These are phyloP conservation scores for Penicillium corylophilum DNA, from an alignment of 2,329 filamentous ascomycete species.

Conservation along the genomic window DNA sequence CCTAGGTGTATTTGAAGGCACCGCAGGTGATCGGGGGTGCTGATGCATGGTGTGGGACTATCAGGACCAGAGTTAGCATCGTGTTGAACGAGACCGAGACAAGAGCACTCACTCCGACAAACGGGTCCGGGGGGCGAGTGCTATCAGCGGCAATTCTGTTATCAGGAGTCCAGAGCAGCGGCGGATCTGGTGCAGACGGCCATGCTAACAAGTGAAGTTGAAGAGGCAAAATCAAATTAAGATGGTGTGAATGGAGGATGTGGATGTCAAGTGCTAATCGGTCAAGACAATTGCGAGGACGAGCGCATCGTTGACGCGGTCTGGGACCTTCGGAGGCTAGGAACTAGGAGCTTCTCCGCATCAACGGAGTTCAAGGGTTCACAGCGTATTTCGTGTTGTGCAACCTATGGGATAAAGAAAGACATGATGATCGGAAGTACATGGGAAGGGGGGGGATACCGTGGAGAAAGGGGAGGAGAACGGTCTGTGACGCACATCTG, in stretches of 20 bases:
- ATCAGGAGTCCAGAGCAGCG: constrained; percentile 37
- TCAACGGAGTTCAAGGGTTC: constrained; percentile 27
- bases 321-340: constrained; percentile 29
- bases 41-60: constrained; percentile 71
- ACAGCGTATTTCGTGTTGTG: constrained; percentile 28
- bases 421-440: constrained; percentile 19
- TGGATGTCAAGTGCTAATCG: constrained; percentile 9
- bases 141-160: constrained; percentile 23
- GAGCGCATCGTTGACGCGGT: constrained; percentile 28
- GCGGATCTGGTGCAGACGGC: constrained; percentile 32
- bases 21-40: constrained; percentile 71
- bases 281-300: constrained; percentile 12
- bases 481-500: constrained; percentile 44
- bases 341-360: constrained; percentile 45
- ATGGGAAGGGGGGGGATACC: constrained; percentile 9
- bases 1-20: constrained; percentile 66
- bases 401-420: constrained; percentile 22
- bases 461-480: constrained; percentile 19
- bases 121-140: constrained; percentile 11
- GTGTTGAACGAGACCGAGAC: not conserved
- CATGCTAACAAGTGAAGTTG: constrained; percentile 39
- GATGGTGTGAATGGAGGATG: constrained; percentile 3
- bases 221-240: constrained; percentile 4
- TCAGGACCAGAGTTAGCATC: constrained; percentile 1
- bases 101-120: constrained; percentile 17